Percentiles rank a stretch among this genome's conserved stretches.
Evolutionary conservation across 139 green algal species (phyloP).

Genomic region (Micractinium sp.): DNA sequence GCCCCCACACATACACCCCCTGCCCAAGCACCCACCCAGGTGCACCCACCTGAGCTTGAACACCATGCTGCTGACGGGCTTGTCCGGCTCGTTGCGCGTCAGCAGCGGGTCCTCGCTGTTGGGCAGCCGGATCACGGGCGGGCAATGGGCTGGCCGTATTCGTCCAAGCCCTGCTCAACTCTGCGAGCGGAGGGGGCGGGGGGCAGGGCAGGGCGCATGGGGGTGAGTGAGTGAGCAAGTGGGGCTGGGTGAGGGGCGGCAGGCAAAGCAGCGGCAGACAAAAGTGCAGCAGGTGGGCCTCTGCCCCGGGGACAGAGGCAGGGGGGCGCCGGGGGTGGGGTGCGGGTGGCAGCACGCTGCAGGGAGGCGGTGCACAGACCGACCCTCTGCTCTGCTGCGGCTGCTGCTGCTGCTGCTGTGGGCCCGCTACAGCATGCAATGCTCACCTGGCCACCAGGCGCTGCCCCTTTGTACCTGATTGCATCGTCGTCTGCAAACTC

Average conservation of each 20-base stretch:
- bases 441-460: constrained; percentile 14
- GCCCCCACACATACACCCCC: too few species aligned
- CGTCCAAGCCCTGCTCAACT: not conserved
- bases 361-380: too few species aligned
- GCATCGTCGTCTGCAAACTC: constrained; percentile 55
- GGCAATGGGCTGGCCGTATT: not conserved
- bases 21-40: too few species aligned
- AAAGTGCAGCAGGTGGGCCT: not conserved
- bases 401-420: too few species aligned
- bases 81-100: constrained; percentile 75
- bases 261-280: not conserved
- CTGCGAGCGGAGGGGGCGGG: not conserved
- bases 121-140: constrained; percentile 69
- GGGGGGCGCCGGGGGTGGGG: too few species aligned
- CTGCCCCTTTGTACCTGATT: constrained; percentile 48
- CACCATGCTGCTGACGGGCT: constrained; percentile 75
- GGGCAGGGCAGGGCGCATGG: too few species aligned
- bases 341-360: not conserved
- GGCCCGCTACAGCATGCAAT: too few species aligned
- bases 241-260: too few species aligned
- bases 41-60: constrained; percentile 69
- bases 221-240: not conserved
- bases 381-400: not conserved
- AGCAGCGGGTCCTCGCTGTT: constrained; percentile 53
- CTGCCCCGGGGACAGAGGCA: not conserved